Conservation (phyloP, 257 asterid genomes). For the Nicotiana obtusifolia region DNA sequence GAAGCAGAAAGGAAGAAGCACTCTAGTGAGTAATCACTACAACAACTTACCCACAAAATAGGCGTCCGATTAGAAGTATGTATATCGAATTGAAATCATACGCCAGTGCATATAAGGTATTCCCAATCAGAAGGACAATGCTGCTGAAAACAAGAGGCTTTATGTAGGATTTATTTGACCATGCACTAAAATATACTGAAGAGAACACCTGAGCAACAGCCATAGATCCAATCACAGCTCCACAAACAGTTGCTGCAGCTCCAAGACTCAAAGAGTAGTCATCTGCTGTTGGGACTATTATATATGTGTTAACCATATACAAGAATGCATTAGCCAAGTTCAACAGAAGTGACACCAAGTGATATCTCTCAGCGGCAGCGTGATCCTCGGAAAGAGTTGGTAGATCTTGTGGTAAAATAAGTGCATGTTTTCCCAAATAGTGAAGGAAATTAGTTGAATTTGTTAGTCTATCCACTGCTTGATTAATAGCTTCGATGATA, state of each 20-base stretch:
- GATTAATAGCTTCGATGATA: constrained; percentile 63
- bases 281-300: constrained; percentile 97
- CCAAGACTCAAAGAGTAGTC: constrained; percentile 93
- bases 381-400: constrained; percentile 58
- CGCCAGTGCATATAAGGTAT: constrained; percentile 79
- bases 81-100: constrained; percentile 71
- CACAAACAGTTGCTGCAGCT: constrained; percentile 95
- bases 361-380: constrained; percentile 63
- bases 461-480: constrained; percentile 78
- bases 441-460: constrained; percentile 81
- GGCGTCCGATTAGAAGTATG: constrained; percentile 73
- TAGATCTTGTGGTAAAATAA: constrained; percentile 87
- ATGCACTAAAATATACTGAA: constrained; percentile 96
- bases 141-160: constrained; percentile 91
- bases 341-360: constrained; percentile 78
- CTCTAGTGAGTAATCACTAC: constrained; percentile 5
- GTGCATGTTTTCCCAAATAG: constrained; percentile 93
- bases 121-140: constrained; percentile 66
- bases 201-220: constrained; percentile 97
- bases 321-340: constrained; percentile 92
- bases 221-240: constrained; percentile 92
- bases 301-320: constrained; percentile 94
- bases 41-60: constrained; percentile 74
- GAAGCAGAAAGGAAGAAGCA: neutral
- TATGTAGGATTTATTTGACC: constrained; percentile 96